Conservation (phyloP, 202 grass and related monocot genomes). For the Dendrocalamus latiflorus region DNA sequence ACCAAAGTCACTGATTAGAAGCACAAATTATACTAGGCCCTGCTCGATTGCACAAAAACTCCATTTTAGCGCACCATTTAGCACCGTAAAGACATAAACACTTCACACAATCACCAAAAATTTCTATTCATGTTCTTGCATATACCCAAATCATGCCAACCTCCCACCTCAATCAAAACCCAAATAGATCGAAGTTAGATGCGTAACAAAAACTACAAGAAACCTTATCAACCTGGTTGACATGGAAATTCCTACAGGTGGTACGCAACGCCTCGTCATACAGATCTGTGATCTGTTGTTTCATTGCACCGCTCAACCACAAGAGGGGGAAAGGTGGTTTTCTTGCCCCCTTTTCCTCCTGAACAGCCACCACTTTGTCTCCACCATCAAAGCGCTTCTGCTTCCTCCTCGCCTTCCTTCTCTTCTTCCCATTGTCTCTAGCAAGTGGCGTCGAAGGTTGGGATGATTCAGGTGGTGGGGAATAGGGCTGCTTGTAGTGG, state of each 20-base stretch:
- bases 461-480: neutral
- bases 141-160: neutral
- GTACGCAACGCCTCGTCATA: neutral
- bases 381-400: neutral
- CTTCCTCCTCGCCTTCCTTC: neutral
- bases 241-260: neutral
- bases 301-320: conserved; percentile 29
- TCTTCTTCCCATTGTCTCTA: conserved; percentile 11
- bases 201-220: conserved; percentile 3
- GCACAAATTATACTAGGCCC: neutral
- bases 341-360: neutral
- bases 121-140: neutral
- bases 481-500: neutral
- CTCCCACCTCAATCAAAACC: conserved; percentile 8
- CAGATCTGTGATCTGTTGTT: conserved; percentile 4
- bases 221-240: conserved; percentile 26
- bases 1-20: neutral
- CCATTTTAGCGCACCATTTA: neutral
- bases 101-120: neutral
- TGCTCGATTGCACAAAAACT: neutral
- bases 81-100: neutral
- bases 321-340: neutral
- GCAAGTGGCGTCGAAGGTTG: neutral
- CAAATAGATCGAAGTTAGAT: neutral
- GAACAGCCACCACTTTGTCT: neutral